These are phyloP conservation scores for Calcarisporium arbuscula DNA, from an alignment of 2,329 filamentous ascomycete species.

Conservation along the genomic window DNA sequence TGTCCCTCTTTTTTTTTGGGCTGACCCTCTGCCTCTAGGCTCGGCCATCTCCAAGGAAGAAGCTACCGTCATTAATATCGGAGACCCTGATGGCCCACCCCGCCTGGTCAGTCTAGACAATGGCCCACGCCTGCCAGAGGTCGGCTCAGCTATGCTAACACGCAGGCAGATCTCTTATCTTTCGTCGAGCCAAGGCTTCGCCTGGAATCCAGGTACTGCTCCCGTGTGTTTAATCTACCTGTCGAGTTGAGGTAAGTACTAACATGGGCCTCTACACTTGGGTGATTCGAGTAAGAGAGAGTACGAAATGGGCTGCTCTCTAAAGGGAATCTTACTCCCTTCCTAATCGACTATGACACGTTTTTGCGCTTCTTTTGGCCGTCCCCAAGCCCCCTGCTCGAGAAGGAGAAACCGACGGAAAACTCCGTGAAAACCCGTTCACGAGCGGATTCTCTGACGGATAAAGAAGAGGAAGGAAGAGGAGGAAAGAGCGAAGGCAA, in stretches of 20 bases:
- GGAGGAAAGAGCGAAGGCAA: no score
- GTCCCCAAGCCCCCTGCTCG: no score
- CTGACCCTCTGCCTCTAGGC: slow-evolving; percentile 37
- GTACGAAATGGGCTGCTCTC: not conserved
- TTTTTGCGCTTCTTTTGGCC: no score
- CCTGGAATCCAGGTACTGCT: slow-evolving; percentile 72
- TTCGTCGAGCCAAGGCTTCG: slow-evolving; percentile 71
- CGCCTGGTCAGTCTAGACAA: slow-evolving; percentile 51
- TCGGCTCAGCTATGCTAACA: not conserved
- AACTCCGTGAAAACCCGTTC: no score
- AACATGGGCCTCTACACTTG: not conserved
- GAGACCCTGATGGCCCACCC: slow-evolving; percentile 64
- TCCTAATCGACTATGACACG: slow-evolving; percentile 72
- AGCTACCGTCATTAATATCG: slow-evolving; percentile 75
- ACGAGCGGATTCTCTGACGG: no score
- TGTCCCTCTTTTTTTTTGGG: slow-evolving; percentile 4
- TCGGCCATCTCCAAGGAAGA: slow-evolving; percentile 66
- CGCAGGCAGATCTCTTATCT: slow-evolving; percentile 67
- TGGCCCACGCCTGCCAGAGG: not conserved
- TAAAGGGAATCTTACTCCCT: slow-evolving; percentile 69
- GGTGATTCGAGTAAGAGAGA: not conserved
- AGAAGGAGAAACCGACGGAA: no score
- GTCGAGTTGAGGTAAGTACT: slow-evolving; percentile 8
- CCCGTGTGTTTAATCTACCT: not conserved
- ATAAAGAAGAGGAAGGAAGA: no score